Conservation (phyloP, 371 early-diverging fungal species). For the Chytridiales sp. region DNA sequence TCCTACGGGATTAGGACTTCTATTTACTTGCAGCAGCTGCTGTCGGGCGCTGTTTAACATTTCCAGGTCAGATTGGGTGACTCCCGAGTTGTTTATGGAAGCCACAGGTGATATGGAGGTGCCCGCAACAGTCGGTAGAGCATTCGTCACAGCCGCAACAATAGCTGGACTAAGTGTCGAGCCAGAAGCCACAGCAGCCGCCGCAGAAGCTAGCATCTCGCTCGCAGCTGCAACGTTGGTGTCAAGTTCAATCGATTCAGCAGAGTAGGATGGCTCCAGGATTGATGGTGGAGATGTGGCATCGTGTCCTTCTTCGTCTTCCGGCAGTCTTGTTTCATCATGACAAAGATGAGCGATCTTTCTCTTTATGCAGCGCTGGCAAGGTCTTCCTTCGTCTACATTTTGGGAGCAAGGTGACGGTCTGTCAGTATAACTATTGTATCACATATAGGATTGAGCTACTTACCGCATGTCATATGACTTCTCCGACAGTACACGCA, state of each 20-base stretch:
- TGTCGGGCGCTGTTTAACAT: no score
- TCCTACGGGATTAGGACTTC: neutral
- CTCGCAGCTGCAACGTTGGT: conserved; percentile 4
- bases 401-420: neutral
- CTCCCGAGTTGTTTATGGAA: neutral
- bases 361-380: conserved; percentile 90
- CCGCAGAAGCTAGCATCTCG: conserved; percentile 9
- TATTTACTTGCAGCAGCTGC: no score
- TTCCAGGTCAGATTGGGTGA: no score
- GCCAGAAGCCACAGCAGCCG: conserved; percentile 14
- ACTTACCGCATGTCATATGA: conserved; percentile 53
- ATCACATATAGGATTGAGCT: neutral
- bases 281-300: no score
- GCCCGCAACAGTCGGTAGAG: conserved; percentile 6
- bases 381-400: conserved; percentile 66
- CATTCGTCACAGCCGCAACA: conserved; percentile 12
- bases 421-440: neutral
- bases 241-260: no score
- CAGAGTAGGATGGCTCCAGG: no score
- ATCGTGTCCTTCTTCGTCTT: no score
- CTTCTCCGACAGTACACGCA: conserved; percentile 48
- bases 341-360: conserved; percentile 89
- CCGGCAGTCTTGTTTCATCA: conserved; percentile 67
- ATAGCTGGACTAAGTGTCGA: conserved; percentile 8
- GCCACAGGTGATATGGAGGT: neutral